Base-by-base conservation (phyloP, 345 rosid genomes). In the Eutrema yunnanense region DNA sequence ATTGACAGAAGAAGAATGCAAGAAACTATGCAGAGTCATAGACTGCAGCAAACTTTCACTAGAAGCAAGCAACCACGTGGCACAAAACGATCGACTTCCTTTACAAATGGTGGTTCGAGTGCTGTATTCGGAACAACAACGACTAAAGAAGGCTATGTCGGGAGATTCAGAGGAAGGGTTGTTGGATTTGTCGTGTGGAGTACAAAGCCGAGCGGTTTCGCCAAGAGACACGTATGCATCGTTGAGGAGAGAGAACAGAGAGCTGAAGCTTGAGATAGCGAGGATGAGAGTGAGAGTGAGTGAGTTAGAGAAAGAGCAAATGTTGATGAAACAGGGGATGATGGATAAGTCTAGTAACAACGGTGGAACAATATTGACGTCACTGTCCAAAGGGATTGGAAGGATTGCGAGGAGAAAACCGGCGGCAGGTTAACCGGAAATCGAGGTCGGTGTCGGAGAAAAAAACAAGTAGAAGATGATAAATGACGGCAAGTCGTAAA, bases 251-350 rank as follows among this genome's bases (percentile, higher is more conserved):
- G 99, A 95, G 84, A 95, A 95, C 83, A 77, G 96, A 40, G 99
- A 95, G 73, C 85, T 95, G 75, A 95, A 88, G 79, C 97, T 90
- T 22, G 99, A 95, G 79, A 96, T 95, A 14, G 86, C 96, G 27
- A 92, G 97, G 58, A 92, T 95, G 96, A 90, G 96, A 74, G 88
- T 95, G 87, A 83, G 99, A 75, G 86, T 95, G 8, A 88, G 96
- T 3, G 97, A 92, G 78, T 73, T 95, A 13, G 99, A 95, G 78
- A 92, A 90, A 54, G 96, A 92, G 49, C 99, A 92, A 2, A 89
- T 83, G 22, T 80, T 92, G 11, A 95, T 95, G 96, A 95, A 95
- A 75, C 84, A 86, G 34, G 91, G 87, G 66, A 88, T 90, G 91
- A 59, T 84, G 50, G 86, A 86, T 14, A 92, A 85, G 68, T 83